Conservation (phyloP, 345 rosid species). For the Arabis alpina region DNA sequence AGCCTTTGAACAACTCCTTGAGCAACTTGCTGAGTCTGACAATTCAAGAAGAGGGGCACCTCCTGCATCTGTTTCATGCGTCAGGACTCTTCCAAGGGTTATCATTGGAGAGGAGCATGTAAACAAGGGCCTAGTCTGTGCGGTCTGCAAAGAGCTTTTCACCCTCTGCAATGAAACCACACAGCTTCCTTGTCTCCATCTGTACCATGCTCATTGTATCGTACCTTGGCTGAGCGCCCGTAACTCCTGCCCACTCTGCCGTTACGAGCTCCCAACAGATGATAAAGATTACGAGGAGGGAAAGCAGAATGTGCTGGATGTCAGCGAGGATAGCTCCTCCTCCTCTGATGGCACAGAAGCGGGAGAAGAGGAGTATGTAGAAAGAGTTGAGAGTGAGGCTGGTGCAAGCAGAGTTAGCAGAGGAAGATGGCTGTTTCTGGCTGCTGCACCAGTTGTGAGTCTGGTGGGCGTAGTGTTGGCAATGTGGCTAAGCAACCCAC, state of each 20-base stretch:
- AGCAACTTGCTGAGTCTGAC: constrained; percentile 73
- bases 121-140: constrained; percentile 64
- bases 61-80: constrained; percentile 75
- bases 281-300: constrained; percentile 79
- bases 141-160: constrained; percentile 85
- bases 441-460: constrained; percentile 86
- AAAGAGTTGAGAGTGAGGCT: constrained; percentile 34
- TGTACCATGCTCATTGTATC: constrained; percentile 81
- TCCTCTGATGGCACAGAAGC: constrained; percentile 48
- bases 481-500: constrained; percentile 69
- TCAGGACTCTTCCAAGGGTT: constrained; percentile 63
- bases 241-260: constrained; percentile 93
- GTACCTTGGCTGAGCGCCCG: constrained; percentile 83
- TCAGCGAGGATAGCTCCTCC: constrained; percentile 51
- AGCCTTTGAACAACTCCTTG: constrained; percentile 76
- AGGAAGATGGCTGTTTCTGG: constrained; percentile 76
- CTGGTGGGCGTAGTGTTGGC: constrained; percentile 75
- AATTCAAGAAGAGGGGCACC: constrained; percentile 87
- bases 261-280: constrained; percentile 90
- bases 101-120: constrained; percentile 53
- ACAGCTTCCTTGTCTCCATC: constrained; percentile 86
- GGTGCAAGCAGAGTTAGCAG: constrained; percentile 43
- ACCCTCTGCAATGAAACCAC: constrained; percentile 58
- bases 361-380: constrained; percentile 49
- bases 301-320: constrained; percentile 51